Conservation (phyloP, 2,329 filamentous ascomycete species). For the Trichoderma aggressivum region DNA sequence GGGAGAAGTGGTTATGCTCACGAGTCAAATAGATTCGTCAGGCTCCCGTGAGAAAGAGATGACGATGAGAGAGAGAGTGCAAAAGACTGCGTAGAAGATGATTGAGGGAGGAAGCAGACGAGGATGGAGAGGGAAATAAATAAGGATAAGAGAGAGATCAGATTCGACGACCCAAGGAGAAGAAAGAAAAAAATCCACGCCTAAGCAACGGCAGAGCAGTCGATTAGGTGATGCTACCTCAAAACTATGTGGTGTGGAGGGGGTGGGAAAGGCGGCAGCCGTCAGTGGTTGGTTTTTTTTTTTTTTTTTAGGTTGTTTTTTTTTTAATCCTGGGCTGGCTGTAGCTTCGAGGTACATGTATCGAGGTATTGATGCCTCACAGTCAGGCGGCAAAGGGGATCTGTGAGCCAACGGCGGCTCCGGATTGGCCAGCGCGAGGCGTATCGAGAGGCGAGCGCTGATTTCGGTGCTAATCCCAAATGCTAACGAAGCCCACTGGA, state of each 20-base stretch:
- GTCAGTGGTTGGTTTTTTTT: slow-evolving; percentile 7
- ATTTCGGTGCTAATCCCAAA: neutral
- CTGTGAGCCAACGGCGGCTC: neutral
- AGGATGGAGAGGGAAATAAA: slow-evolving; percentile 12
- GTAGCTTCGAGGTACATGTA: too few species aligned
- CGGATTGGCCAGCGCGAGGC: neutral
- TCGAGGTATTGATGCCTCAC: too few species aligned
- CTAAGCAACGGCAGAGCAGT: neutral
- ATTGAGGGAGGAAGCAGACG: neutral
- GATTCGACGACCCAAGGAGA: neutral
- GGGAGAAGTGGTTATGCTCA: slow-evolving; percentile 4
- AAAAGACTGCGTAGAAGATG: slow-evolving; percentile 1
- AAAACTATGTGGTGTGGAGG: neutral
- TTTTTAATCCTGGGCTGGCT: too few species aligned
- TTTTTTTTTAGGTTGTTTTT: neutral
- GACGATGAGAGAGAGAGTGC: neutral
- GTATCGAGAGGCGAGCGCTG: neutral
- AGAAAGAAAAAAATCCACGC: neutral
- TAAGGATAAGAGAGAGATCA: neutral
- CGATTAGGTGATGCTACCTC: slow-evolving; percentile 9
- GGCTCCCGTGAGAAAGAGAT: slow-evolving; percentile 11
- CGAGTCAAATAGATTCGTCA: neutral
- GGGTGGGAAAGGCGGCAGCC: slow-evolving; percentile 13
- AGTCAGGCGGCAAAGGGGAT: neutral
- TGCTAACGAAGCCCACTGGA: too few species aligned